A percentile compares a stretch with the other conserved stretches of the same genome.
Evolutionary conservation across 78 protist species (phyloP).

Genomic region (Dictyostelium brefeldianum): DNA sequence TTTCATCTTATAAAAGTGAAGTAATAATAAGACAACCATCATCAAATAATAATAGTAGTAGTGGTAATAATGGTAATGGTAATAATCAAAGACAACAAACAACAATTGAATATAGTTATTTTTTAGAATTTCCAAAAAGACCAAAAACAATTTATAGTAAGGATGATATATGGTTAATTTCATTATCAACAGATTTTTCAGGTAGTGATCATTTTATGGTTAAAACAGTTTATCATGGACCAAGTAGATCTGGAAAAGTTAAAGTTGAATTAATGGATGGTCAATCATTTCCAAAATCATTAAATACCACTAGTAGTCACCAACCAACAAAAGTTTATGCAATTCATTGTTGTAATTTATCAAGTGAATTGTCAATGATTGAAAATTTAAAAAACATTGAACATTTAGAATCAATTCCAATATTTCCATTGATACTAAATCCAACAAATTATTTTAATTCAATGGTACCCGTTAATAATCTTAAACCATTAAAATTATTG

Average conservation of each 20-base stretch:
- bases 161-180: slow-evolving; percentile 85
- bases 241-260: slow-evolving; percentile 17
- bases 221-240: slow-evolving; percentile 67
- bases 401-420: neutral
- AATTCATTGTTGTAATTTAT: slow-evolving; percentile 53
- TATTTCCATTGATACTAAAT: slow-evolving; percentile 16
- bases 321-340: slow-evolving; percentile 30
- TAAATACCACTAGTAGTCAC: neutral
- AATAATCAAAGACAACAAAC: neutral
- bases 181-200: slow-evolving; percentile 34
- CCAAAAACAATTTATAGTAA: slow-evolving; percentile 37
- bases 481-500: no score
- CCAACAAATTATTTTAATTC: neutral
- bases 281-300: neutral
- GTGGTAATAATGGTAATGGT: neutral
- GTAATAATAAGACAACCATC: slow-evolving; percentile 18
- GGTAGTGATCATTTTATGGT: slow-evolving; percentile 8
- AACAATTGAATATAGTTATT: neutral
- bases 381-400: slow-evolving; percentile 25
- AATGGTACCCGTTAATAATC: neutral
- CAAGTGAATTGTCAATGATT: slow-evolving; percentile 64
- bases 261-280: slow-evolving; percentile 36
- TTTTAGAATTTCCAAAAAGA: slow-evolving; percentile 43
- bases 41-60: neutral
- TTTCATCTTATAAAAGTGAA: neutral